Evolutionary conservation across 768 basidiomycete genomes (phyloP).

Genomic region (Artomyces pyxidatus): DNA sequence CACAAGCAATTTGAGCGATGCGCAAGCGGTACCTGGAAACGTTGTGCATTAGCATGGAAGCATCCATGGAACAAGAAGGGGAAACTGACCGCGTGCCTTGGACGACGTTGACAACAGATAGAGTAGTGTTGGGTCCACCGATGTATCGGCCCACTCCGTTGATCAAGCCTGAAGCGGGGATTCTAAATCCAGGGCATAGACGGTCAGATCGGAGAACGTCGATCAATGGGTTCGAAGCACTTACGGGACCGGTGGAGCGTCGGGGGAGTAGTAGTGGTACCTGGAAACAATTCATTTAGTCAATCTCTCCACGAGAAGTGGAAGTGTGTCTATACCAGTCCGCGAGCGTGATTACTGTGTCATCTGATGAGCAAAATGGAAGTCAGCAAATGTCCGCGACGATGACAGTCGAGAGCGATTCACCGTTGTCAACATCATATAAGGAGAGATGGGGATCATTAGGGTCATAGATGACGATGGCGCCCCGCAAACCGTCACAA

Average conservation of each 20-base stretch:
- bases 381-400: background rate
- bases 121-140: constrained; percentile 24
- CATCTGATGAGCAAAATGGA: constrained; percentile 21
- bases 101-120: constrained; percentile 32
- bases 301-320: no score
- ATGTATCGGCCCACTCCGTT: constrained; percentile 36
- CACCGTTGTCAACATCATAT: constrained; percentile 43
- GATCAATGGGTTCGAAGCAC: background rate
- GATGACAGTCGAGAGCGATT: background rate
- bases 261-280: background rate
- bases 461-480: constrained; percentile 30
- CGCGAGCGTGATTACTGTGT: constrained; percentile 34
- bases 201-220: background rate
- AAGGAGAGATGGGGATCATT: constrained; percentile 31
- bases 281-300: no score
- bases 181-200: constrained; percentile 4
- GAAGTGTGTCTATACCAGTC: constrained; percentile 31
- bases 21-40: constrained; percentile 24
- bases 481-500: constrained; percentile 47
- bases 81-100: constrained; percentile 28
- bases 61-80: background rate
- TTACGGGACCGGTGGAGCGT: background rate
- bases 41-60: no score
- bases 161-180: constrained; percentile 33
- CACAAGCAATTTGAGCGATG: constrained; percentile 24